These are phyloP conservation scores for Oryza meyeriana DNA, from an alignment of 176 grass and related monocot genomes.

Conservation along the genomic window DNA sequence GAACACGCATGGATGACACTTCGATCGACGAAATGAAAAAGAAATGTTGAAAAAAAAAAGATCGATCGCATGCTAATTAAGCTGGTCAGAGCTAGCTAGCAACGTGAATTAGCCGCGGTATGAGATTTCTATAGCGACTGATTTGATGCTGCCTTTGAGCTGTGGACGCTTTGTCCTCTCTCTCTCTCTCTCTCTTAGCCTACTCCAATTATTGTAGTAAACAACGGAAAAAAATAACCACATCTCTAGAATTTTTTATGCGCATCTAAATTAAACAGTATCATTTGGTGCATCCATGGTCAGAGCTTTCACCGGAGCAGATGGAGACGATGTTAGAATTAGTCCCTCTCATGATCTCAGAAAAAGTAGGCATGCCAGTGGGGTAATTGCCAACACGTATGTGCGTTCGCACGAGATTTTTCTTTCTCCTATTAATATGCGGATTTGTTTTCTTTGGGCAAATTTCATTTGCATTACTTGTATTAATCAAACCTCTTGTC, in stretches of 20 bases:
- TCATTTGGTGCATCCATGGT: neutral
- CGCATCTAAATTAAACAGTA: neutral
- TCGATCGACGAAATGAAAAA: neutral
- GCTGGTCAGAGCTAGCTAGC: neutral
- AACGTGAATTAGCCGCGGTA: neutral
- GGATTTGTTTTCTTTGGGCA: neutral
- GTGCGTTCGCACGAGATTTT: neutral
- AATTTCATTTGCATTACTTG: neutral
- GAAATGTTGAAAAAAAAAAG: neutral
- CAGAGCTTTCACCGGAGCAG: neutral
- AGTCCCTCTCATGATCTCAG: neutral
- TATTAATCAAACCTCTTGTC: neutral
- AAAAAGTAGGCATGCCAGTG: neutral
- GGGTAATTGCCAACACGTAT: neutral
- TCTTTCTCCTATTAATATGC: neutral
- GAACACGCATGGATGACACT: neutral
- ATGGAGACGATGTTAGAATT: neutral
- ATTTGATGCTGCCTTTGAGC: neutral
- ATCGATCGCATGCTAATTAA: neutral
- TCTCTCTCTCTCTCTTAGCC: neutral
- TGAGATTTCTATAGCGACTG: neutral
- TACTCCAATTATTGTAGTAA: slow-evolving; percentile 29
- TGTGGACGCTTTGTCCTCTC: neutral
- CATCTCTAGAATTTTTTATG: neutral
- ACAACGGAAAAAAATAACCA: neutral